Conservation (phyloP, 2,329 filamentous ascomycete species). For the Pseudopithomyces maydicus region DNA sequence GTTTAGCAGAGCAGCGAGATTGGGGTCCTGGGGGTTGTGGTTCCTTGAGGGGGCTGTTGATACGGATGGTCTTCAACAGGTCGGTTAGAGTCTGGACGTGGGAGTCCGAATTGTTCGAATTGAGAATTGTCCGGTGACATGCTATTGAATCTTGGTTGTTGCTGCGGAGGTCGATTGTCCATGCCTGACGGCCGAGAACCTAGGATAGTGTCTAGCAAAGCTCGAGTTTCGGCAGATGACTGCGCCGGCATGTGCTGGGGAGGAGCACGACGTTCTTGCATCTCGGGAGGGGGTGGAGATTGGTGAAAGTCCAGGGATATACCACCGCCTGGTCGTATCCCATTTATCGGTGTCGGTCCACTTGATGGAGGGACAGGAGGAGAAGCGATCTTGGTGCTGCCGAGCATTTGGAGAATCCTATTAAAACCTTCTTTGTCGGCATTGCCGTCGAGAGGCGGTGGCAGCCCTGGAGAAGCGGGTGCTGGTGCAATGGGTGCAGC, state of each 20-base stretch:
- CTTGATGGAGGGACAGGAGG: conserved; percentile 21
- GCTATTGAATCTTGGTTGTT: conserved; percentile 33
- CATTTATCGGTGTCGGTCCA: conserved; percentile 31
- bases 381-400: conserved; percentile 48
- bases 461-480: conserved; percentile 29
- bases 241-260: conserved; percentile 27
- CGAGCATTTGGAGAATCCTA: conserved; percentile 79
- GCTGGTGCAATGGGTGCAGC: conserved; percentile 18
- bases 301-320: conserved; percentile 39
- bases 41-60: conserved; percentile 38
- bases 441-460: conserved; percentile 46
- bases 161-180: conserved; percentile 38
- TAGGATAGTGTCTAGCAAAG: conserved; percentile 42
- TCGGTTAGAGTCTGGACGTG: conserved; percentile 37
- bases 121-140: conserved; percentile 42
- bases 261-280: conserved; percentile 26
- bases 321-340: conserved; percentile 33
- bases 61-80: conserved; percentile 36
- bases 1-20: conserved; percentile 43
- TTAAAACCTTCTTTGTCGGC: conserved; percentile 88
- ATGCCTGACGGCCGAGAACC: conserved; percentile 34
- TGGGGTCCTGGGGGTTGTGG: conserved; percentile 39
- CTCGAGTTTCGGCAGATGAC: conserved; percentile 40
- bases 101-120: conserved; percentile 36
- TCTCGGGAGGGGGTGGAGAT: conserved; percentile 35